phyloP scores from a whole-genome alignment of 805 yeast species.

The Candida qinlingensis region DNA sequence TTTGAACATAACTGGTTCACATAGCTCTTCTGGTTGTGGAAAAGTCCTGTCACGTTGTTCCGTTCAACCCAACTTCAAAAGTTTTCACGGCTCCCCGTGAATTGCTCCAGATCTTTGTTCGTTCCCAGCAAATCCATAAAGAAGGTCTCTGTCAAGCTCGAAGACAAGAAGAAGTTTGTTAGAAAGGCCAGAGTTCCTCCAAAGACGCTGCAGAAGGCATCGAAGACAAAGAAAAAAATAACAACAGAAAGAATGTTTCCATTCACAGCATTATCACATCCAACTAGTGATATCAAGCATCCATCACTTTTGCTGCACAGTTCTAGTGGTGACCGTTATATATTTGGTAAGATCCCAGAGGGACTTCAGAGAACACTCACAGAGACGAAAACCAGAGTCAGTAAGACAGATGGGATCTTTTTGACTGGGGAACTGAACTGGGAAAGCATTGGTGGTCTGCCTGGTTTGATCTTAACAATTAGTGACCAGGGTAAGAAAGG shows the following conservation, averaged over 20 bases:
- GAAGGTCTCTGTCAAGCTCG: neutral
- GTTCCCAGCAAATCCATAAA: neutral
- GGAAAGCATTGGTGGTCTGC: conserved; percentile 85
- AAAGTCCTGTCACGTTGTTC: neutral
- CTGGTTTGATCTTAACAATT: conserved; percentile 79
- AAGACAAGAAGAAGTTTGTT: neutral
- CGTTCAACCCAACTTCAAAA: neutral
- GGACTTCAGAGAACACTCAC: conserved; percentile 77
- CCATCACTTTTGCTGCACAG: conserved; percentile 47
- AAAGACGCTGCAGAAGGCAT: neutral
- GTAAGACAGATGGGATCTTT: conserved; percentile 60
- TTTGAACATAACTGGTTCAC: neutral
- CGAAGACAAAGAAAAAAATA: neutral
- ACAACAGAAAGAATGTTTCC: conserved; percentile 37
- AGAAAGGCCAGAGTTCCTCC: too few relatives aligned
- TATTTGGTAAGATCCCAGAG: conserved; percentile 79
- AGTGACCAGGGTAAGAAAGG: conserved; percentile 69
- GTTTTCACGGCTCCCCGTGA: conserved; percentile 12
- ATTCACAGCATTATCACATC: conserved; percentile 50
- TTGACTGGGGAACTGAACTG: conserved; percentile 76
- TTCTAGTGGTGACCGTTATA: conserved; percentile 37
- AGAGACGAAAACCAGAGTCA: conserved; percentile 52
- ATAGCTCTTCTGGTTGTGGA: neutral
- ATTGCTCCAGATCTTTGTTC: conserved; percentile 7
- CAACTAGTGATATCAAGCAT: conserved; percentile 53